Percentiles rank a stretch among this genome's conserved stretches.
These are phyloP conservation scores for Neoboletus magnificus DNA, from an alignment of 768 basidiomycete species.

Conservation along the genomic window DNA sequence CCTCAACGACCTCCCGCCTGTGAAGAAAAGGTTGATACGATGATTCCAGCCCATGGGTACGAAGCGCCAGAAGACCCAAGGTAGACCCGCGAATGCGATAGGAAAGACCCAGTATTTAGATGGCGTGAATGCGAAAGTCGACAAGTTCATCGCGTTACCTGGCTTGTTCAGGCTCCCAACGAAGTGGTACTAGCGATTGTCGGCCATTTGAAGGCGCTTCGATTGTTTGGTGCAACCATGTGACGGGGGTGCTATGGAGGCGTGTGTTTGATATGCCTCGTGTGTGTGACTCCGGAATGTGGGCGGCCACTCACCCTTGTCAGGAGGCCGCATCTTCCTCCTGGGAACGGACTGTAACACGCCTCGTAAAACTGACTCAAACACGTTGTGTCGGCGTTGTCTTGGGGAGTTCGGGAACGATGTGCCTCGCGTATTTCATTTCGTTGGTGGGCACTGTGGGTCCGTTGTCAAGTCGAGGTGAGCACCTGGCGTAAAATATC, in stretches of 20 bases:
- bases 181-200: slow-evolving; percentile 10
- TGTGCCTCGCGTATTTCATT: slow-evolving; percentile 25
- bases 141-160: slow-evolving; percentile 27
- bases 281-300: slow-evolving; percentile 15
- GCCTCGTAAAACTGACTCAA: not conserved
- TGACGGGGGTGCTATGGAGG: slow-evolving; percentile 21
- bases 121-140: slow-evolving; percentile 26
- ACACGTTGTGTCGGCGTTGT: slow-evolving; percentile 25
- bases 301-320: not conserved
- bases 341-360: slow-evolving; percentile 8
- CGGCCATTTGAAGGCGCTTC: slow-evolving; percentile 25
- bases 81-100: slow-evolving; percentile 28
- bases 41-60: not conserved
- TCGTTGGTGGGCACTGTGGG: not conserved
- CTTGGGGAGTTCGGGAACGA: not conserved
- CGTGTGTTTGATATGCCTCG: slow-evolving; percentile 23
- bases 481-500: slow-evolving; percentile 4
- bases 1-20: slow-evolving; percentile 10
- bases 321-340: slow-evolving; percentile 11
- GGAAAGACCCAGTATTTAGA: slow-evolving; percentile 29
- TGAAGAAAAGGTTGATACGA: not conserved
- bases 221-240: slow-evolving; percentile 28
- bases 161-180: slow-evolving; percentile 21
- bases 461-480: slow-evolving; percentile 6
- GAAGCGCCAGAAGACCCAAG: slow-evolving; percentile 21